A percentile compares a stretch with the other conserved stretches of the same genome.
Evolutionary conservation across 2,329 filamentous ascomycete species (phyloP).

Genomic region (Albophoma yamanashiensis): DNA sequence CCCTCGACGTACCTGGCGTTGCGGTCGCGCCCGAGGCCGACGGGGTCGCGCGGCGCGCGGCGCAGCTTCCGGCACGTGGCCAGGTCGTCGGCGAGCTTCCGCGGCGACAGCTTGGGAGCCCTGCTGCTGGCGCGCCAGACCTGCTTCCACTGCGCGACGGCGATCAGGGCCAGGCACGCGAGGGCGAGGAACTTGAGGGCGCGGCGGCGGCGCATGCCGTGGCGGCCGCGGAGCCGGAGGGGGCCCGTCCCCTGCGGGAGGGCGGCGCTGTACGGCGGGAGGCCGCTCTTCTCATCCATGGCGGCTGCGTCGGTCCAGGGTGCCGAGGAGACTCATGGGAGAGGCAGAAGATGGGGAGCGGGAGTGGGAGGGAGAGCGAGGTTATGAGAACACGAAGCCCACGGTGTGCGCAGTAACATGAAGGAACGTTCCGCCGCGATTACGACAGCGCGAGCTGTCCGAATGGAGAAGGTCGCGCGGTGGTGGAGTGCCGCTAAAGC

Average conservation of each 20-base stretch:
- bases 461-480: background rate
- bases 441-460: background rate
- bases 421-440: too few relatives aligned
- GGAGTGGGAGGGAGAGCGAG: too few relatives aligned
- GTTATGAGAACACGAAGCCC: background rate
- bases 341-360: too few relatives aligned
- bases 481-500: background rate
- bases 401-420: too few relatives aligned
- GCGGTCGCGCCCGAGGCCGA: conserved; percentile 42
- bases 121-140: conserved; percentile 16
- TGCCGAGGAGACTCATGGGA: background rate
- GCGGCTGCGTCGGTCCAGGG: background rate
- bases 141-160: conserved; percentile 37
- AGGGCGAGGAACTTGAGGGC: conserved; percentile 31
- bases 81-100: conserved; percentile 43
- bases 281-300: conserved; percentile 29
- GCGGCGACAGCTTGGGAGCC: conserved; percentile 32
- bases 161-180: conserved; percentile 38
- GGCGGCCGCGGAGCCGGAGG: conserved; percentile 11
- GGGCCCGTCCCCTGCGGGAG: conserved; percentile 7
- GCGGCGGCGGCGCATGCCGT: conserved; percentile 29
- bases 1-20: conserved; percentile 52
- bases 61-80: conserved; percentile 44
- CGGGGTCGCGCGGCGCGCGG: conserved; percentile 42
- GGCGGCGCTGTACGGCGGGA: conserved; percentile 33